Base-by-base conservation (phyloP, 352 stramenopile species). In the Pythium aquatile region DNA sequence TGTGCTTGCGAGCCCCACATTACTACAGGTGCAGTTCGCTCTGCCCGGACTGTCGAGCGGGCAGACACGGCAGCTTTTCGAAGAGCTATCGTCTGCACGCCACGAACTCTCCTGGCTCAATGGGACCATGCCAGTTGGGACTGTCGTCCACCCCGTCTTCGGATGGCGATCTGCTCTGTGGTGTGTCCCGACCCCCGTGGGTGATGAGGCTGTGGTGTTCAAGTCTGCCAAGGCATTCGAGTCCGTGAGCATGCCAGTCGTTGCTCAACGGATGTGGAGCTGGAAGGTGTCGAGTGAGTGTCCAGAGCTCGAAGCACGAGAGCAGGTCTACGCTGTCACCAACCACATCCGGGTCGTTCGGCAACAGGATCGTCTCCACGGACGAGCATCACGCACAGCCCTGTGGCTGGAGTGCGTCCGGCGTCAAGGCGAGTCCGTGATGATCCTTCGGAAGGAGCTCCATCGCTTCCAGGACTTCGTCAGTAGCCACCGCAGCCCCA, bases 221-320 rank as follows among this genome's bases (percentile, higher is more conserved):
- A 70, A 70, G 44, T 65, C 65, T 6, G 65, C 65, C 28, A 71
- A 71, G 53, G 52, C 53, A 8, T 71, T 71, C 28, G 58, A 71
- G 20, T 49, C 20, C 37, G 58, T 66, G 9, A 10, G 24, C 9
- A 59, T 63, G 52, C 37, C 55, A 5, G 5, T n/a, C 2, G 47
- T 71, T 28, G 65, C 56, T 1, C 35, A 47, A 9, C 11, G 39
- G 30, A 26, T 71, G n/a, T 71, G 65, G 65, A 44, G 9, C 9
- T 58, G 49, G 44, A 30, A 53, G 42, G 51, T 44, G 6, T 57
- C 52, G 0, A 8, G 29, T 9, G 28, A 39, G 26, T 58, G 54
- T 14, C 56, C 56, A 13, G 57, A 70, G 28, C 28, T 61, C 4
- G 30, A 37, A 28, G 51, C 37, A 14, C 40, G 57, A 32, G 44